phyloP scores from a whole-genome alignment of 495 filamentous ascomycete species.

The Aspergillus carlsbadensis region DNA sequence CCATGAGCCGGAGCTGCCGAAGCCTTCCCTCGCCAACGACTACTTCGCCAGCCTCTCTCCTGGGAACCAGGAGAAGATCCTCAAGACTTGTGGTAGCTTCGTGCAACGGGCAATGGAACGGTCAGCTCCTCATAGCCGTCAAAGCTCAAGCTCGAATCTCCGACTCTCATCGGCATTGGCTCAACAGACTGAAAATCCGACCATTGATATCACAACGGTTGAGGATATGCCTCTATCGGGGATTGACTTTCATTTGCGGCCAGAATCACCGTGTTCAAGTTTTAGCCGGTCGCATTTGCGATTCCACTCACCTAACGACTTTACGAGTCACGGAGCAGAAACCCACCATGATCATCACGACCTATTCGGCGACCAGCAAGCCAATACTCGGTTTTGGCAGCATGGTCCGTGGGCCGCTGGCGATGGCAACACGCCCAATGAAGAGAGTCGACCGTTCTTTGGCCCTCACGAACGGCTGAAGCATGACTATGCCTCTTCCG shows the following conservation, averaged over 20 bases:
- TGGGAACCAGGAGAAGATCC: conserved; percentile 43
- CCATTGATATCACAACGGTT: conserved; percentile 49
- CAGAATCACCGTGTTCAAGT: conserved; percentile 48
- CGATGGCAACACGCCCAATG: conserved; percentile 51
- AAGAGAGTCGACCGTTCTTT: conserved; percentile 49
- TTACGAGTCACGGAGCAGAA: conserved; percentile 41
- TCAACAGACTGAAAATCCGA: conserved; percentile 47
- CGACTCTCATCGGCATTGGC: conserved; percentile 43
- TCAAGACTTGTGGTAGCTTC: conserved; percentile 48
- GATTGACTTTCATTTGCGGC: conserved; percentile 44
- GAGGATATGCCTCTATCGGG: conserved; percentile 42
- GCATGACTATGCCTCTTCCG: conserved; percentile 51
- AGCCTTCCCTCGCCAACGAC: conserved; percentile 45
- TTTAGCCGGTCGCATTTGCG: conserved; percentile 50
- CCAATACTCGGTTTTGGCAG: conserved; percentile 51
- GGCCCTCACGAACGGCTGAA: conserved; percentile 49
- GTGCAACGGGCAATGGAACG: conserved; percentile 46
- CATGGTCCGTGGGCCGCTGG: conserved; percentile 47
- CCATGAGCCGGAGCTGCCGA: conserved; percentile 38
- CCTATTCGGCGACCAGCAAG: conserved; percentile 49
- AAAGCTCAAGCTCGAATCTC: conserved; percentile 44
- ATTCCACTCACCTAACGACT: conserved; percentile 46
- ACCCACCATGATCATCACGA: conserved; percentile 47
- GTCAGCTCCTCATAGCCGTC: conserved; percentile 44
- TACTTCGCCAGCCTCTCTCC: conserved; percentile 43